Evolutionary conservation across 2,329 filamentous ascomycete genomes (phyloP), one percentile per base, ranked within the genome.

Genomic region (Septoria petroselini): DNA sequence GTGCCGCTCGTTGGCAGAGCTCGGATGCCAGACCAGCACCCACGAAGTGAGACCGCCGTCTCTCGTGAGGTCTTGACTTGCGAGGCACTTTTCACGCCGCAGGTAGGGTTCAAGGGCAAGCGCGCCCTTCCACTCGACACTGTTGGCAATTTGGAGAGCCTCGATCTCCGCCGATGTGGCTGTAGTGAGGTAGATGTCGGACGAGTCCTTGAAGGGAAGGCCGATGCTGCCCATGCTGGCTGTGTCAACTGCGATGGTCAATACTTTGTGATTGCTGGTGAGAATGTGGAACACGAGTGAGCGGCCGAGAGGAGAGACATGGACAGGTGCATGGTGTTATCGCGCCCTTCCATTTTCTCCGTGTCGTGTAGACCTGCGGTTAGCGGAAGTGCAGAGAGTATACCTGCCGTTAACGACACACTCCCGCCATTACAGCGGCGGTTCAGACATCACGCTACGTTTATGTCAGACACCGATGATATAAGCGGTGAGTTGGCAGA

Each of bases 31-130:
- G 12, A 82, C 74, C 15, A 85, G 68, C 43, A 82, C 73, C 82
- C 82, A 85, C 50, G 73, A 74, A 2, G 77, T 81, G 47, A 83
- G 71, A 1, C 74, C 75, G 23, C 77, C 79, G 49, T 81, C 71
- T 49, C 69, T 72, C 21, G 77, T 80, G 48, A 83, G 66, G 2
- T 71, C 68, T 58, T 80, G 77, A 31, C 70, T 64, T 31, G 71
- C 65, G 5, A 85, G 73, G 39, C 73, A 65, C 15, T 74, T 66
- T 64, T 85, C 82, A 41, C 82, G 77, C 11, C 73, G 72, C 18
- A 83, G 71, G 59, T 84, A 85, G 34, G 76, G 71, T 19, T 79
- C 71, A 2, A 77, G 53, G 9, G 73, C 70, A 15, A 85, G 66
- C 1, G 75, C 72, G 3, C 81, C 81, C 46, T 75, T 72, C 82